Evolutionary conservation across 1,284 basidiomycete species (phyloP).

Genomic region (Boletellus deceptivus): DNA sequence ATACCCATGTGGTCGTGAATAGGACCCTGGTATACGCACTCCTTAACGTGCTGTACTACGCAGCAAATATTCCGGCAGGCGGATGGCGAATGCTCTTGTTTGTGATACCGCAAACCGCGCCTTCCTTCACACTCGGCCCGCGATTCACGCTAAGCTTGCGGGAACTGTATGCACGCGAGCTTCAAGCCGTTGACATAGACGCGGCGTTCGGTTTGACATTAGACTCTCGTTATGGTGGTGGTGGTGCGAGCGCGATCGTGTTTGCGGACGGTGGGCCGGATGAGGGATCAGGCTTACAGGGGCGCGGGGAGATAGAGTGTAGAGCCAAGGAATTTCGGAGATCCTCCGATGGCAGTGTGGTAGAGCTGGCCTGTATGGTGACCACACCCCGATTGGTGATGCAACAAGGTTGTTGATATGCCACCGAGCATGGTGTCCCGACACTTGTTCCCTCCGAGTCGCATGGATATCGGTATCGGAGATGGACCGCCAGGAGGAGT

Average conservation of each 20-base stretch:
- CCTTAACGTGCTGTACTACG: neutral
- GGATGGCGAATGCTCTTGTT: neutral
- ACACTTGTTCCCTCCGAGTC: too few relatives aligned
- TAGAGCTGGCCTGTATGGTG: too few relatives aligned
- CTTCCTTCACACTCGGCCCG: neutral
- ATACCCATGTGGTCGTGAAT: neutral
- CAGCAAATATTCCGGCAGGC: neutral
- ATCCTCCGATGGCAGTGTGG: too few relatives aligned
- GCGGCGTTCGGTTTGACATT: constrained; percentile 4
- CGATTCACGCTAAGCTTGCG: neutral
- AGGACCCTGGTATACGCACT: neutral
- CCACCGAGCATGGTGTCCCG: too few relatives aligned
- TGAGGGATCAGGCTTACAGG: neutral
- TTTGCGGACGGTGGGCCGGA: neutral
- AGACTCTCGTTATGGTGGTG: neutral
- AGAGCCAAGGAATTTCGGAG: too few relatives aligned
- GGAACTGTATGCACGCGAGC: neutral
- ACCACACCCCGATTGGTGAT: too few relatives aligned
- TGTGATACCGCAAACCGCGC: neutral
- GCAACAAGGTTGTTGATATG: too few relatives aligned
- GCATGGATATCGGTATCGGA: too few relatives aligned
- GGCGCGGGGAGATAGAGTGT: neutral
- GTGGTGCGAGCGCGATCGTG: neutral
- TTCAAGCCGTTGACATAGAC: neutral
- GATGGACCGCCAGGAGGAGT: too few relatives aligned